Conservation (phyloP, 2,329 filamentous ascomycete genomes). For the Fusarium guadeloupense region DNA sequence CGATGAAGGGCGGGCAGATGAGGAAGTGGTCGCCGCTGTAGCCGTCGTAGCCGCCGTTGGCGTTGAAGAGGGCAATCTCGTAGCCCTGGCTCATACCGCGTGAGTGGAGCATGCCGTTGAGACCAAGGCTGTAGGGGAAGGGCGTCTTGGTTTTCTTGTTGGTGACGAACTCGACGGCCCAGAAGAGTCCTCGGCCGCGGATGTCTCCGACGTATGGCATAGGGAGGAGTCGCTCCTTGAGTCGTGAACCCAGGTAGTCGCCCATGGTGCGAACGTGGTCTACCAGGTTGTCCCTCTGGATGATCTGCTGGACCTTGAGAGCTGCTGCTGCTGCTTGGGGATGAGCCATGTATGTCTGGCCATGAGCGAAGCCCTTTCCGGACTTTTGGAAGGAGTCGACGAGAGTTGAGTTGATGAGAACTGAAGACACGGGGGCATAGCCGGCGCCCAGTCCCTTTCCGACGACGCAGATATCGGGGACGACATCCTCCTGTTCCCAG, state of each 20-base stretch:
- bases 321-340: slow-evolving; percentile 26
- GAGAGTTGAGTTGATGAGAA: slow-evolving; percentile 20
- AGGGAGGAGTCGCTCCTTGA: slow-evolving; percentile 10
- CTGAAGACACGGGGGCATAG: slow-evolving; percentile 34
- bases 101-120: slow-evolving; percentile 22
- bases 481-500: slow-evolving; percentile 67
- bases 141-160: slow-evolving; percentile 34
- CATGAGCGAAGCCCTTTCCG: slow-evolving; percentile 25
- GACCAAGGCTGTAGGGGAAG: slow-evolving; percentile 21
- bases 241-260: slow-evolving; percentile 17
- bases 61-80: slow-evolving; percentile 35
- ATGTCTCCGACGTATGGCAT: slow-evolving; percentile 36
- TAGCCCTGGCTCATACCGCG: slow-evolving; percentile 34
- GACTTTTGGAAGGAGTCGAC: slow-evolving; percentile 27
- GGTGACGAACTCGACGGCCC: slow-evolving; percentile 36
- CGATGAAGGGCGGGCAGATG: slow-evolving; percentile 33
- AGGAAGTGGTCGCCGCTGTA: slow-evolving; percentile 36
- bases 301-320: slow-evolving; percentile 28
- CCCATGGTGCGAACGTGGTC: slow-evolving; percentile 12
- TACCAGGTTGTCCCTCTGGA: slow-evolving; percentile 16
- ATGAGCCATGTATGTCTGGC: slow-evolving; percentile 31
- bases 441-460: slow-evolving; percentile 69
- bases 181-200: slow-evolving; percentile 33
- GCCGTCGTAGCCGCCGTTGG: slow-evolving; percentile 35
- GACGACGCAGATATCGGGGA: slow-evolving; percentile 71